Evolutionary conservation across 1,284 basidiomycete genomes (phyloP), one percentile per base, ranked within the genome.

Genomic region (Melampsora americana): DNA sequence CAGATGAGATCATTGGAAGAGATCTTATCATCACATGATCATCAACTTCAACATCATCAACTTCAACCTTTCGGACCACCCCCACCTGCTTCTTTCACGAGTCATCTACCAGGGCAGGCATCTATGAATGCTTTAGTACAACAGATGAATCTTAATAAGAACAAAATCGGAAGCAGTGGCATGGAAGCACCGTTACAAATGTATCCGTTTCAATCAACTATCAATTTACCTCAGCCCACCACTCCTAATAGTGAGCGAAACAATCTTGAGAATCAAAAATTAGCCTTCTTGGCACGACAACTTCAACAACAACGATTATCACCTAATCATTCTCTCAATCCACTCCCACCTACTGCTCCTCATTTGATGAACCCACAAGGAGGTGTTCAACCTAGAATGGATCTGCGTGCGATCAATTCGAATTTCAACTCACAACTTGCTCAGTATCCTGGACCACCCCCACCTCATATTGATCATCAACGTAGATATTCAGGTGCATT

Each of bases 291-390:
- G 30, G 56, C 71, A 20, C 62, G 64, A 35, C 71, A 74, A 62
- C 71, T 74, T 30, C 71, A 74, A 66, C 71, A 74, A 23, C 71
- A 74, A 74, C 71, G 71, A 44, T 20, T 74, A 53, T 67, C 61
- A 46, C 53, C 48, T 12, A 66, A 42, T 32, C 35, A 28, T 35
- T 30, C 30, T 14, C 28, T 67, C 50, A 74, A 66, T 50, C 32
- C 28, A 46, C 23, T 39, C 39, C 46, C n/a, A 56, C n/a, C 26
- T 23, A 56, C 20, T 56, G 18, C 53, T 56, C n/a, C n/a, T 23
- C 53, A 56, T n/a, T 23, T 56, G 53, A 11, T 28, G 6, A 56
- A 56, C n/a, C 53, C 6, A 56, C n/a, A 6, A 28, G 20, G 20
- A n/a, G 53, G 53, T n/a, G 39, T 42, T 42, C 39, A 42, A 42